Evolutionary conservation across 2,329 filamentous ascomycete genomes (phyloP), one percentile per base, ranked within the genome.

Genomic region (Fusarium neocosmosporiellum): DNA sequence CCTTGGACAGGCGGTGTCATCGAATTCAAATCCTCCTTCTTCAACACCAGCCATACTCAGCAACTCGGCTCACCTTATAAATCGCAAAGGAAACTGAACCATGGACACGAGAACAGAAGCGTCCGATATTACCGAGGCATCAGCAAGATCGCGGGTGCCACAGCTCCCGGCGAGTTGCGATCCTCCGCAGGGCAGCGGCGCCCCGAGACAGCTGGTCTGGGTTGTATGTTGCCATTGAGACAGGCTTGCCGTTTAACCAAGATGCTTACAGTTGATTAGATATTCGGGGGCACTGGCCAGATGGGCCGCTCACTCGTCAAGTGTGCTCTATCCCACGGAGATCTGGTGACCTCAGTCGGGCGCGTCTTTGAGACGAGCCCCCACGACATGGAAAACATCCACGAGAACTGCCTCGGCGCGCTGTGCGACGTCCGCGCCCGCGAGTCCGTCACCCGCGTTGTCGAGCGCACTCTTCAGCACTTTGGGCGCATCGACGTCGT

Each of bases 271-370:
- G 41, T 41, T 31, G 20, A 50, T 43, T 43, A 95, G 94, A 87
- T 98, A 63, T 99, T 98, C 82, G 96, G 96, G 57, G 95, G 94
- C 57, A 98, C 95, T n/a, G 96, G 96, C 64, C 96, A 99, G 78
- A 97, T 98, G 88, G 96, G 96, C 67, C 92, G 94, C 60, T 97
- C 94, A 9, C 89, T 98, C 22, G 94, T 96, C 67, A 96, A 96
- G 78, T 91, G 89, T 63, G 94, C 93, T 18, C 87, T 98, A 24
- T 87, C 90, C 18, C 93, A 94, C 76, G 92, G 93, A 75, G 96
- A 99, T 80, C 88, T 92, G 59, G 96, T 98, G 65, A 91, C 92
- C 4, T 94, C 94, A 8, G 95, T 98, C 11, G 96, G 96, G 10
- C 92, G 94, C 71, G 92, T 91, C 16, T 91, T 93, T 77, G 93